These are phyloP conservation scores for Magnusiomyces suaveolens DNA, from an alignment of 1,139 yeast species.

Conservation along the genomic window DNA sequence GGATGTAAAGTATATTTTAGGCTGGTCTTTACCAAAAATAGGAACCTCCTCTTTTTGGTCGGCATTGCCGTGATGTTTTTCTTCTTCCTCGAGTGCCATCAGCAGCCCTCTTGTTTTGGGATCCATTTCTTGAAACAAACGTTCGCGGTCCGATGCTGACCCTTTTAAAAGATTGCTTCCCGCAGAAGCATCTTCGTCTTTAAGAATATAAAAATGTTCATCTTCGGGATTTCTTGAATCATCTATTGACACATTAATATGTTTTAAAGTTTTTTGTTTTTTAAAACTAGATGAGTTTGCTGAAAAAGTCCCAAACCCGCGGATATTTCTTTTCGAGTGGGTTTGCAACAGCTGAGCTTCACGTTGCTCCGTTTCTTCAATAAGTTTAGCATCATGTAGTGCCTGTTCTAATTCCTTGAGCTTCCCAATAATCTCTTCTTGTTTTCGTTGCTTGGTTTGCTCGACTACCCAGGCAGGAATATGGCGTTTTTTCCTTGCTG, in stretches of 20 bases:
- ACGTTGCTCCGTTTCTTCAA: slow-evolving; percentile 17
- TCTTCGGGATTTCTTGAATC: background rate
- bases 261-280: background rate
- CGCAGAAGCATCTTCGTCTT: background rate
- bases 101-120: slow-evolving; percentile 6
- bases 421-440: slow-evolving; percentile 29
- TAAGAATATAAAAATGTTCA: slow-evolving; percentile 2
- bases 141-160: background rate
- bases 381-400: slow-evolving; percentile 27
- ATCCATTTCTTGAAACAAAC: slow-evolving; percentile 3
- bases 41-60: background rate
- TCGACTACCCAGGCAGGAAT: slow-evolving; percentile 32
- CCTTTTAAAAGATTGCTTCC: slow-evolving; percentile 1
- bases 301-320: background rate
- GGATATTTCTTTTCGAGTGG: background rate
- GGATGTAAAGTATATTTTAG: slow-evolving; percentile 58
- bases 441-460: slow-evolving; percentile 25
- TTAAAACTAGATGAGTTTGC: background rate
- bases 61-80: slow-evolving; percentile 5
- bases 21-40: slow-evolving; percentile 7
- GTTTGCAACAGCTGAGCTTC: background rate
- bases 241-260: slow-evolving; percentile 6
- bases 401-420: slow-evolving; percentile 35
- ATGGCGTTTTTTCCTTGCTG: background rate
- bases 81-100: slow-evolving; percentile 8